Evolutionary conservation across 495 filamentous ascomycete genomes (phyloP), one percentile per base, ranked within the genome.

Genomic region (Parathielavia appendiculata): DNA sequence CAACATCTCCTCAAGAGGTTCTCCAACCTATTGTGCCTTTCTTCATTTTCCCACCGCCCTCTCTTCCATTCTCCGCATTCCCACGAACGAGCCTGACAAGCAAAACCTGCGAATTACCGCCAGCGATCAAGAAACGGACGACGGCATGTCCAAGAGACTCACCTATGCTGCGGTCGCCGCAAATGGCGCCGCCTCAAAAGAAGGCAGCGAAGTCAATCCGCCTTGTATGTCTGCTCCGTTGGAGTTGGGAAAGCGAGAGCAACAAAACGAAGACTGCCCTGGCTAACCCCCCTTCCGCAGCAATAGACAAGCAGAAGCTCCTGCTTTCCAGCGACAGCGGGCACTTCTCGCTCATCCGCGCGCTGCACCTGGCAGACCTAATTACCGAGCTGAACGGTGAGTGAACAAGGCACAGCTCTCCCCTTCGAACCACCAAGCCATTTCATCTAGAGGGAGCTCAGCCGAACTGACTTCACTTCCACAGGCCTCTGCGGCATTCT

Each of bases 361-460:
- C 92, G 57, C 79, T 97, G 59, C 93, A 98, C 69, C 83, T 97
- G 57, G 93, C 93, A 17, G 93, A 98, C 75, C 77, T 95, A 43
- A 95, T 98, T 64, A 98, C 93, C 26, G 91, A 95, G 68, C 74
- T 97, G 45, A 98, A 98, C 72, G 91, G 92, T 95, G 79, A 36
- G 66, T 30, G 20, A 14, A 16, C 49, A 16, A 7, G 6, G 7
- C 40, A n/a, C 40, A n/a, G 14, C 10, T 45, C 39, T 32, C n/a
- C n/a, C 16, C 20, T 12, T 43, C 3, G 26, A 30, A 30, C 26
- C 26, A 30, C n/a, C n/a, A n/a, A n/a, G n/a, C n/a, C n/a, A n/a
- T n/a, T n/a, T n/a, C n/a, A n/a, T 30, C 26, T 30, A 6, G 2
- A 30, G 3, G 3, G 26, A 20, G 5, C 14, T 6, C 16, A 17